Conservation (phyloP, 768 basidiomycete species). For the Melanogaster broomeanus region DNA sequence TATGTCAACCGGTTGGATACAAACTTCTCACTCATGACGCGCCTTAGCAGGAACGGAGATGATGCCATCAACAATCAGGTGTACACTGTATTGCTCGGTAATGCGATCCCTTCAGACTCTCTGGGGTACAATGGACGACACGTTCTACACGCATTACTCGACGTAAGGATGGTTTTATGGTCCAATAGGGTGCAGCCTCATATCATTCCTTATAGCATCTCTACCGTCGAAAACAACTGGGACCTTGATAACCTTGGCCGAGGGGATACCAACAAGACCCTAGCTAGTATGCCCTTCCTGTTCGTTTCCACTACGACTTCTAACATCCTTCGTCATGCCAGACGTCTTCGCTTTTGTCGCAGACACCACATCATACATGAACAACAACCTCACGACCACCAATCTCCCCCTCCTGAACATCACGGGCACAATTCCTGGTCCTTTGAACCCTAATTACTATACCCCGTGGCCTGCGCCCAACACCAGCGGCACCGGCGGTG, state of each 20-base stretch:
- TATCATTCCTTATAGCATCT: conserved; percentile 31
- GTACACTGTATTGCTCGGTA: conserved; percentile 45
- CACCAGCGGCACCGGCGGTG: too few species aligned
- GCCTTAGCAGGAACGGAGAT: conserved; percentile 23
- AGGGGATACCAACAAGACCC: conserved; percentile 51
- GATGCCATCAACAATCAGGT: conserved; percentile 48
- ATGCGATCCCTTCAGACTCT: conserved; percentile 44
- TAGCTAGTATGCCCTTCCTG: conserved; percentile 13
- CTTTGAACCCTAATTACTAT: too few species aligned
- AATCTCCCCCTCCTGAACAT: too few species aligned
- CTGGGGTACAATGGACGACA: conserved; percentile 47
- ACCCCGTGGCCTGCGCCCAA: too few species aligned
- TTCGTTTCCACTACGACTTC: not conserved
- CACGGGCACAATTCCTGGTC: too few species aligned
- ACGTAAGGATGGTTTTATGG: conserved; percentile 15
- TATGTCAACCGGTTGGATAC: conserved; percentile 29
- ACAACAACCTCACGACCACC: too few species aligned
- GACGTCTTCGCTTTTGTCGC: conserved; percentile 64
- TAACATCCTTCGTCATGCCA: conserved; percentile 5
- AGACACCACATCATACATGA: too few species aligned
- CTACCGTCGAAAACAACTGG: conserved; percentile 64
- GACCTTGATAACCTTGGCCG: conserved; percentile 59
- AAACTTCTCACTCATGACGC: not conserved
- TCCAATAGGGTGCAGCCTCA: not conserved
- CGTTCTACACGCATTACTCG: conserved; percentile 66